Base-by-base conservation (phyloP, 352 stramenopile species). In the Phytophthora sp. region DNA sequence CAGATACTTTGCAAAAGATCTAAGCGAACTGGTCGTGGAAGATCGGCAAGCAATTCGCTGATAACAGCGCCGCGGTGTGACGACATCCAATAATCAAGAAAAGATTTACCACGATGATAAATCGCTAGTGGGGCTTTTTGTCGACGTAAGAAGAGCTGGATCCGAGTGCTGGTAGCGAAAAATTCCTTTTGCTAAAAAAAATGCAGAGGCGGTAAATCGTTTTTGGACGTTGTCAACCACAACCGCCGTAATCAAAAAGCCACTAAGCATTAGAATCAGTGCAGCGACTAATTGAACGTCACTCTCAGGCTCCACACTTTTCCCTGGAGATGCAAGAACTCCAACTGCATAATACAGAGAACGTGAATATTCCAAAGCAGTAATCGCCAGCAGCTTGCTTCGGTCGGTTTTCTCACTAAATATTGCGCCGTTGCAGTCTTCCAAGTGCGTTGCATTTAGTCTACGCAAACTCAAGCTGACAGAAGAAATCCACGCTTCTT, bases 1-100 rank as follows among this genome's bases (percentile, higher is more conserved):
- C 66, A 83, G 30, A 88, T 84, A 20, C 66, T 72, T 9, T 52
- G 49, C 2, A 83, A 45, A 18, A 88, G 65, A 20, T 88, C 63
- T 3, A 76, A 70, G 10, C 70, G 70, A 43, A 88, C 72, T 9
- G 62, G 62, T 20, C 68, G 59, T 3, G 78, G 78, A 0, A 88
- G 69, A 41, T 85, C 78, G 5, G 67, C 54, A 0, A 88, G 57
- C 1, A 88, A 44, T n/a, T 85, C 70, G 2, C 67, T 64, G 12
- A 75, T 76, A 9, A 79, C 70, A 3, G 78, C 78, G 7, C 78
- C 78, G 2, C 75, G 75, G 50, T 88, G 78, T 0, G 76, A 76
- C 0, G 72, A 79, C 78, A 75, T 85, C 78, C 78, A 88, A 54
- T 84, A 88, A 35, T 88, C 78, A 5, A 88, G 54, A 32, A 85